Percentiles rank a stretch among this genome's conserved stretches.
phyloP scores from a whole-genome alignment of 257 asterid genomes.

The Fraxinus quadrangulata region DNA sequence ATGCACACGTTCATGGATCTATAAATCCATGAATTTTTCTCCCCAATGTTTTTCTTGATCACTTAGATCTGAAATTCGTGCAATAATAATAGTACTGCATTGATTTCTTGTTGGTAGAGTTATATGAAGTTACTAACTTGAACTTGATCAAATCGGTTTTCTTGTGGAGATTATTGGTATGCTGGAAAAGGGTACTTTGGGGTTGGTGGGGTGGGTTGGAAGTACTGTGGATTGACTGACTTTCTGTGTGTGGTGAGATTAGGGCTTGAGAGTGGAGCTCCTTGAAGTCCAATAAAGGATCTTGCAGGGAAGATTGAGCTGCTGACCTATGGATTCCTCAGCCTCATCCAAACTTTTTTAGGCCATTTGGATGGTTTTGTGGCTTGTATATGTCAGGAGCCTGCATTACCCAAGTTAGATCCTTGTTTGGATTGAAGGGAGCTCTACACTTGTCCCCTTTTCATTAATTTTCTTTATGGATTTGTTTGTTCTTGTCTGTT shows the following conservation, averaged over 20 bases:
- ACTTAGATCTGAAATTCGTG: too few relatives aligned
- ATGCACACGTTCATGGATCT: conserved; percentile 87
- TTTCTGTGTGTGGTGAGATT: conserved; percentile 5
- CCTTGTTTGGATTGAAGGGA: conserved; percentile 98
- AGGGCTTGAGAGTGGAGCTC: conserved; percentile 77
- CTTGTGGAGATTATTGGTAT: too few relatives aligned
- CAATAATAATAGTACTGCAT: too few relatives aligned
- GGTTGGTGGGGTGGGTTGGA: too few relatives aligned
- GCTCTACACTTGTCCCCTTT: conserved; percentile 52
- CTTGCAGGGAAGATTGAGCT: conserved; percentile 64
- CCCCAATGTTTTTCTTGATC: too few relatives aligned
- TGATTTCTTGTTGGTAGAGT: too few relatives aligned
- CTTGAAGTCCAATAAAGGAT: conserved; percentile 90
- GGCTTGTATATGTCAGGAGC: conserved; percentile 92
- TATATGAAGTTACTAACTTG: too few relatives aligned
- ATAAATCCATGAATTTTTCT: conserved; percentile 42
- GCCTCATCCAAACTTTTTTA: conserved; percentile 43
- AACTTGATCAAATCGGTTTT: too few relatives aligned
- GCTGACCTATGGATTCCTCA: conserved; percentile 87
- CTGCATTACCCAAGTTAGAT: conserved; percentile 46
- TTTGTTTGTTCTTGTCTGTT: conserved; percentile 17
- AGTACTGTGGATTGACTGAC: too few relatives aligned
- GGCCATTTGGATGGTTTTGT: conserved; percentile 51
- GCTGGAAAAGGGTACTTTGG: too few relatives aligned
- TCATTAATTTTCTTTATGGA: neutral